Base-by-base conservation (phyloP, 1,139 yeast species). In the Candida sp. region DNA sequence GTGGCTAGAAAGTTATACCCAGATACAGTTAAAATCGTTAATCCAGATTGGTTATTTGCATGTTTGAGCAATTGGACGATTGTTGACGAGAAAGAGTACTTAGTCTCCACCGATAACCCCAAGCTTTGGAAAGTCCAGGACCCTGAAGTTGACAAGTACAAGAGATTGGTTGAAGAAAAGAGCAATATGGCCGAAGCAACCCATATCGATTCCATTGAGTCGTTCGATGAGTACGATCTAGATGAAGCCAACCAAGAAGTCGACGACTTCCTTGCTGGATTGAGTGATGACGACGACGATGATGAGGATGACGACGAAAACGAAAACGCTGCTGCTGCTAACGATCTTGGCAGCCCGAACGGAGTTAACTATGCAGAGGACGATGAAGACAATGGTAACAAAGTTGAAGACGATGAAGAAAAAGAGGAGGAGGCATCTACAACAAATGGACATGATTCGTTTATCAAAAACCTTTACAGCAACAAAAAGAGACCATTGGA, bases 41-140 rank as follows among this genome's bases (percentile, higher is more conserved):
- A 86, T 61, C 92, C 96, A 1, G 96, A 89, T 63, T 94, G 99
- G 99, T 70, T 94, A 3, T 92, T 92, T 71, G 86, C 89, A 26
- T 90, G 97, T 65, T 77, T 94, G 57, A 85, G 92, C 12, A 70
- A 78, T 22, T 94, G 99, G 98, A 73, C 75, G 48, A 81, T 80
- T 49, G 86, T 85, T 0, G 84, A 86, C 31, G 96, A 89, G 60
- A 73, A 67, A 3, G 83, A 81, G 7, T 92, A 78, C 64, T 68
- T 78, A 47, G 72, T 92, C n/a, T 69, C 73, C 8, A 76, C 82
- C 9, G 75, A 73, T 11, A 73, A 69, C 12, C 63, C 63, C 11
- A 61, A 56, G 28, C 71, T 78, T 39, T 77, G 81, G 81, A 58
- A 57, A 27, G 73, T 83, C 7, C 69, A 75, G 30, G 73, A 72